These are phyloP conservation scores for Kurtzmaniella quercitrusa DNA, from an alignment of 1,139 yeast species.

Conservation along the genomic window DNA sequence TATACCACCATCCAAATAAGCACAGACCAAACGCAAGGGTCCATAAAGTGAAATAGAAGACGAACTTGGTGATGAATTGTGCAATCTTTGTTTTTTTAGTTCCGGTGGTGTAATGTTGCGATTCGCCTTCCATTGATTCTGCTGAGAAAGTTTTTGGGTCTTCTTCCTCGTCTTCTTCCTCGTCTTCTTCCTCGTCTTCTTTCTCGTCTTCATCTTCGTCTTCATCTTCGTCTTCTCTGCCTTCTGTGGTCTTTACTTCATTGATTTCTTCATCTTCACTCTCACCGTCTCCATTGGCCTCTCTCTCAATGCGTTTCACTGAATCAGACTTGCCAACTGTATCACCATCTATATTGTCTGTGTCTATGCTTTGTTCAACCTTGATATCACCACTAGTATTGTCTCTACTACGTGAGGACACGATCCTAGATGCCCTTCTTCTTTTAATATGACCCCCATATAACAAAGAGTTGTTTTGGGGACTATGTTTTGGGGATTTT, in stretches of 20 bases:
- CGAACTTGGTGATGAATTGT: background rate
- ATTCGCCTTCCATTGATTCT: background rate
- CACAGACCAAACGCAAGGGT: slow-evolving; percentile 21
- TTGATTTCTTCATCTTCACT: background rate
- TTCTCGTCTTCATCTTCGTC: slow-evolving; percentile 8
- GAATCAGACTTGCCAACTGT: too few species aligned
- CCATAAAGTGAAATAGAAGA: slow-evolving; percentile 23
- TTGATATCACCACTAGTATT: background rate
- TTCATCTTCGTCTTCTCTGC: background rate
- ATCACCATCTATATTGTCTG: too few species aligned
- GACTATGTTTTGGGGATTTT: slow-evolving; percentile 4
- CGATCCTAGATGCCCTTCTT: background rate
- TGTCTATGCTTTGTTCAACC: too few species aligned
- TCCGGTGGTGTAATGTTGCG: background rate
- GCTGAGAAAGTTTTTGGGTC: background rate
- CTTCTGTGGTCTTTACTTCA: background rate
- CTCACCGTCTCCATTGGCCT: background rate
- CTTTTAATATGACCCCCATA: background rate
- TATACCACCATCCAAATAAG: slow-evolving; percentile 51
- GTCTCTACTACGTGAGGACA: background rate
- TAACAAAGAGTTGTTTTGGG: slow-evolving; percentile 6
- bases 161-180: slow-evolving; percentile 5
- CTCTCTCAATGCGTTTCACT: too few species aligned
- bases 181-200: slow-evolving; percentile 10
- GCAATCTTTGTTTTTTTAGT: background rate